A percentile compares a stretch with the other conserved stretches of the same genome.
Evolutionary conservation across 306 rosid genomes (phyloP).

Genomic region (Glycine soja): DNA sequence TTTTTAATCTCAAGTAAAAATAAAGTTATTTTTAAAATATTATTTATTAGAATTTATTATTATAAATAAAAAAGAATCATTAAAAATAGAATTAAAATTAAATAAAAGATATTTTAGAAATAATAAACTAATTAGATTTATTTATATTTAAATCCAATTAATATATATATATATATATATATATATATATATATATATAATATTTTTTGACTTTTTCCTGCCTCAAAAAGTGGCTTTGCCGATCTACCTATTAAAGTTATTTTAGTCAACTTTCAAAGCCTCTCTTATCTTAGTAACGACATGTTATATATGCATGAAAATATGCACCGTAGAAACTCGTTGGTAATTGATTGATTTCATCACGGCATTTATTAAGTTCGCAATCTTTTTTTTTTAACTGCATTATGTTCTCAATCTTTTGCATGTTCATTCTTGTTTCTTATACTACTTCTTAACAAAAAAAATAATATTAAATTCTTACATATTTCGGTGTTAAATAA

Average conservation of each 20-base stretch:
- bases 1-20: too few relatives aligned
- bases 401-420: background rate
- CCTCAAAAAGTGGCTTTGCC: background rate
- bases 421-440: background rate
- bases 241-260: background rate
- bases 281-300: background rate
- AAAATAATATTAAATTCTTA: background rate
- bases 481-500: too few relatives aligned
- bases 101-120: too few relatives aligned
- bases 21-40: too few relatives aligned
- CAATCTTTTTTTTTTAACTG: background rate
- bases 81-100: too few relatives aligned
- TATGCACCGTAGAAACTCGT: background rate
- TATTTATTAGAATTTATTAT: too few relatives aligned
- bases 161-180: too few relatives aligned
- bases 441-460: background rate
- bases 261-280: background rate
- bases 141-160: too few relatives aligned
- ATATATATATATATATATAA: too few relatives aligned
- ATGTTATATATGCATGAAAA: background rate
- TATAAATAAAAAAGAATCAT: too few relatives aligned
- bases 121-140: too few relatives aligned
- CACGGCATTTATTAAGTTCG: background rate
- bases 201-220: slow-evolving; percentile 1
- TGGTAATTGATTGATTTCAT: background rate